Percentiles rank a stretch among this genome's conserved stretches.
phyloP scores from a whole-genome alignment of 1,139 yeast genomes.

The Blastobotrys raffinosifermentans region DNA sequence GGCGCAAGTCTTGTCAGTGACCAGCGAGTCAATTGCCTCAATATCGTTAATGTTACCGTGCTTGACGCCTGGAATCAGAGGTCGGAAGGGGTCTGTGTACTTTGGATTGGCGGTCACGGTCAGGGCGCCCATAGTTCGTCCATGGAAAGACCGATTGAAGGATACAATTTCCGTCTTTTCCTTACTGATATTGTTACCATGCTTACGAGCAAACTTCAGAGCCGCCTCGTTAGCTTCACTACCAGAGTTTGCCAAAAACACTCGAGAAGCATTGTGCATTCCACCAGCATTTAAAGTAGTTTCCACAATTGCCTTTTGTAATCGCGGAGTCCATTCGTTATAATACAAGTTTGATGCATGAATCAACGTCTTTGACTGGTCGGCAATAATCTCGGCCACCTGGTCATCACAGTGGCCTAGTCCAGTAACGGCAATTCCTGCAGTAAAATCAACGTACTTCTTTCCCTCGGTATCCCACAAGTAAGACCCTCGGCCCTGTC shows the following conservation, averaged over 20 bases:
- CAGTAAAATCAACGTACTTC: conserved; percentile 81
- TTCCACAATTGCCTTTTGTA: conserved; percentile 64
- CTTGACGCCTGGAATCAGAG: conserved; percentile 79
- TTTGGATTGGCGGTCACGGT: conserved; percentile 89
- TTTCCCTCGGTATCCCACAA: conserved; percentile 74
- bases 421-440: conserved; percentile 96
- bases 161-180: conserved; percentile 72
- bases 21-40: conserved; percentile 50
- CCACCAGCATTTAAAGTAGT: conserved; percentile 69
- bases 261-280: conserved; percentile 71
- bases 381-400: conserved; percentile 59
- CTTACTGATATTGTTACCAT: conserved; percentile 44
- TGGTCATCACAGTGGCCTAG: conserved; percentile 81
- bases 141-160: conserved; percentile 89
- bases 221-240: conserved; percentile 99
- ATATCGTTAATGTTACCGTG: conserved; percentile 57
- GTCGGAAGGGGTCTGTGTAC: conserved; percentile 85
- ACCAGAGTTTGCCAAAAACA: conserved; percentile 89
- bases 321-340: conserved; percentile 76
- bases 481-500: conserved; percentile 67
- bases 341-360: conserved; percentile 85
- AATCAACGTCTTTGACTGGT: conserved; percentile 66
- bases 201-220: conserved; percentile 85
- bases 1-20: conserved; percentile 76
- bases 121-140: conserved; percentile 89